phyloP scores from a whole-genome alignment of 2,329 filamentous ascomycete genomes.

The Pseudocercospora macadamiae region DNA sequence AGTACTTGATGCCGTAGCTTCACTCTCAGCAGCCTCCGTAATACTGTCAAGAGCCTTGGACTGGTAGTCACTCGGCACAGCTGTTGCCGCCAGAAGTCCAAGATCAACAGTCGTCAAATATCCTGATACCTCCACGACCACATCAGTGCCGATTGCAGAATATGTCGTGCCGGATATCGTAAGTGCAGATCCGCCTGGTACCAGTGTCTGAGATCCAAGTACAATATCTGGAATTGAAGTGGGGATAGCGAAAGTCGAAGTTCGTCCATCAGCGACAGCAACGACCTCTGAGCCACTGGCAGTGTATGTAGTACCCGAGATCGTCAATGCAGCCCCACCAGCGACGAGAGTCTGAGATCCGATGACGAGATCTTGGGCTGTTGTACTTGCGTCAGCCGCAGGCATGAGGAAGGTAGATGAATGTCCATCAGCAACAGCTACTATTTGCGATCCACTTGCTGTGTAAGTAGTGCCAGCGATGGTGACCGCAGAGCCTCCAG shows the following conservation, averaged over 20 bases:
- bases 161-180: constrained; percentile 18
- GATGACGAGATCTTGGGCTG: background rate
- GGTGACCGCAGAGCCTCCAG: constrained; percentile 22
- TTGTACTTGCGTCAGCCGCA: background rate
- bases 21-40: background rate
- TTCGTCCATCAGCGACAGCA: background rate
- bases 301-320: constrained; percentile 9
- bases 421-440: constrained; percentile 3
- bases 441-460: constrained; percentile 10
- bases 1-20: background rate
- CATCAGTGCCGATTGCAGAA: constrained; percentile 12
- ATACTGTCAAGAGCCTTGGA: background rate
- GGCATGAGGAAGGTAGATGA: constrained; percentile 6
- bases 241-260: background rate
- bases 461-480: constrained; percentile 21
- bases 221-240: background rate
- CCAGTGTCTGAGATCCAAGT: background rate
- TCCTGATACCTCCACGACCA: constrained; percentile 6
- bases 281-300: constrained; percentile 12
- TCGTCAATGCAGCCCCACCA: background rate
- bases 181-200: background rate
- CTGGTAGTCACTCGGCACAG: background rate
- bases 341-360: background rate
- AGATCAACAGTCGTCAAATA: background rate
- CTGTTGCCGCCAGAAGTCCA: background rate